phyloP scores from a whole-genome alignment of 176 grass and related monocot genomes.

The Musa acuminata region DNA sequence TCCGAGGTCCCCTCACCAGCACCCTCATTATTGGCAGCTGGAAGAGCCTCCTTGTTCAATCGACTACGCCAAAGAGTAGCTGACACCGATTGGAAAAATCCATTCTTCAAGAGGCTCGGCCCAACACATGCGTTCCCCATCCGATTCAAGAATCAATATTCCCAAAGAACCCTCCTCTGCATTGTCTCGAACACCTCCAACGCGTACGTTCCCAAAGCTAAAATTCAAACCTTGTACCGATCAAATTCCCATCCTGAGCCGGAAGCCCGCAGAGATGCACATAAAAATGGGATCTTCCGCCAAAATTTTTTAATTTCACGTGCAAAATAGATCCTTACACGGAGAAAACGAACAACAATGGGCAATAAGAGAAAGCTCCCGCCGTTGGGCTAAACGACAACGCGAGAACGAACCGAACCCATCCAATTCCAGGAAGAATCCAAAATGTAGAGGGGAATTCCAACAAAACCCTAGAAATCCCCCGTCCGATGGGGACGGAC shows the following conservation, averaged over 20 bases:
- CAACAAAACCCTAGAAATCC: too few relatives aligned
- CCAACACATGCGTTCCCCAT: constrained; percentile 11
- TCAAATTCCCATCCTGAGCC: neutral
- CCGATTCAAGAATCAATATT: constrained; percentile 1
- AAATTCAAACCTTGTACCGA: neutral
- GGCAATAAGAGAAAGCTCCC: too few relatives aligned
- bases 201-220: neutral
- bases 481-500: too few relatives aligned
- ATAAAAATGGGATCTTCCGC: neutral
- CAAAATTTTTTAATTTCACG: neutral
- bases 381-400: too few relatives aligned
- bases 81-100: constrained; percentile 5
- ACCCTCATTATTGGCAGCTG: neutral
- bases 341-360: too few relatives aligned
- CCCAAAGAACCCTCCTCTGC: neutral
- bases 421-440: too few relatives aligned
- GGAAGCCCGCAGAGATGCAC: neutral
- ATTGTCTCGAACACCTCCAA: neutral
- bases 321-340: too few relatives aligned
- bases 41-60: neutral
- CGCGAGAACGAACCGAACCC: too few relatives aligned
- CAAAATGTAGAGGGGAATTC: too few relatives aligned
- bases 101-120: neutral
- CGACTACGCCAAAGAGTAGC: neutral
- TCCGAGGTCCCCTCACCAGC: neutral